Conservation (phyloP, 2,329 filamentous ascomycete species). For the Teratosphaeria zuluensis region DNA sequence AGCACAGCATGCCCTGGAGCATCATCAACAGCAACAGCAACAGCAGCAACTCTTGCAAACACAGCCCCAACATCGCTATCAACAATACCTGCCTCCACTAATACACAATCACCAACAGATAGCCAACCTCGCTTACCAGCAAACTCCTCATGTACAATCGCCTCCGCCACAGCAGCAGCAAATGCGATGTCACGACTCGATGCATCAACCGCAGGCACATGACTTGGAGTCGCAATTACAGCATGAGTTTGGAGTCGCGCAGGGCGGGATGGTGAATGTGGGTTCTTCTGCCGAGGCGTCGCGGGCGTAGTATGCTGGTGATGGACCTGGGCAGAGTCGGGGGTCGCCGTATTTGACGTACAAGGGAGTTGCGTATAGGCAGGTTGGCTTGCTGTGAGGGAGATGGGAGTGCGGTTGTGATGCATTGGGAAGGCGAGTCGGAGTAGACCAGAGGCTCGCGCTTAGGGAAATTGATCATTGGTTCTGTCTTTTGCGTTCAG, state of each 20-base stretch:
- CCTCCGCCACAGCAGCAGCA: neutral
- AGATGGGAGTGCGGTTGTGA: neutral
- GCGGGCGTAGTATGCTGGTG: neutral
- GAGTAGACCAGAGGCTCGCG: neutral
- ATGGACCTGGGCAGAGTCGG: neutral
- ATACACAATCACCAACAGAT: neutral
- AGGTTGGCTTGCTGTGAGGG: neutral
- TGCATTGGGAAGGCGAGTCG: neutral
- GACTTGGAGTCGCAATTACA: slow-evolving; percentile 1
- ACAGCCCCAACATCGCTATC: slow-evolving; percentile 1
- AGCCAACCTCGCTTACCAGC: neutral
- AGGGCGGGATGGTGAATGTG: slow-evolving; percentile 2
- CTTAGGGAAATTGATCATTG: neutral
- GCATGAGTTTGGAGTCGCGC: neutral
- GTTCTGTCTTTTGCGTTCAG: neutral
- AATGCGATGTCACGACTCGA: neutral
- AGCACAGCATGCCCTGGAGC: neutral
- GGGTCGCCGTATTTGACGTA: neutral
- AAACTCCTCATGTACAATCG: neutral
- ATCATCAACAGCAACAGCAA: neutral
- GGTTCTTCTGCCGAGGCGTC: neutral
- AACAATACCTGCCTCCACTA: neutral
- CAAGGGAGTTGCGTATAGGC: neutral
- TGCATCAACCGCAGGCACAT: neutral
- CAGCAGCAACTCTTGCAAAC: slow-evolving; percentile 1